Base-by-base conservation (phyloP, 768 basidiomycete species). In the Pleurotus tuber-regium region DNA sequence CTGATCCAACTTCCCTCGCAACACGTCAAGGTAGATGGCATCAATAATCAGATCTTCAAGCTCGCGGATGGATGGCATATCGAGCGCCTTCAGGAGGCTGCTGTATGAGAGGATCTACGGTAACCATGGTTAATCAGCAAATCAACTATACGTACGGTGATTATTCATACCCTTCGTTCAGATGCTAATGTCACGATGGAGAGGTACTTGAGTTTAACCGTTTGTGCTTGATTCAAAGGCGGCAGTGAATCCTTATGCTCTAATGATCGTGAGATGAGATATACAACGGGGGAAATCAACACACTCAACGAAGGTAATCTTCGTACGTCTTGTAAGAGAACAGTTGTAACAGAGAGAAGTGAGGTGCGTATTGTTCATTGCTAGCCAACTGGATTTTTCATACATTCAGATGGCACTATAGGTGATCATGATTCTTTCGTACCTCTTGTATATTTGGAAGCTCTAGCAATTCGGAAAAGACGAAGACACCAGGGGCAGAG, bases 31-130 rank as follows among this genome's bases (percentile, higher is more conserved):
- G 69, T 98, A 98, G 67, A 98, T 94, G 9, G 89, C 89, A 61
- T 98, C 94, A 66, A 99, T 98, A 63, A 98, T 90, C 57, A 98
- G 83, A 68, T 98, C 95, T 66, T 99, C 96, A 2, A 99, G 84
- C 51, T 89, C 89, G 49, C 95, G 86, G 52, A 95, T 83, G 4
- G 81, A 84, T 2, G 83, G 75, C 67, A 96, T 78, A 43, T 91
- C 80, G 16, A 99, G 79, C 2, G 78, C 72, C 44, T 79, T 63
- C 5, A 91, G 79, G 1, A 98, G 79, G 29, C 78, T 70, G 8
- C 82, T 66, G 66, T 98, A 98, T 0, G 92, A 83, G 2, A 98
- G 80, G 59, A 91, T 89, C 93, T 89, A 59, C 49, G 19, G 44
- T 14, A 12, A 26, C 2, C 24, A 36, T 30, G 35, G 21, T n/a